Evolutionary conservation across 257 asterid genomes (phyloP), one percentile per base, ranked within the genome.

Genomic region (Schizonepeta tenuifolia): DNA sequence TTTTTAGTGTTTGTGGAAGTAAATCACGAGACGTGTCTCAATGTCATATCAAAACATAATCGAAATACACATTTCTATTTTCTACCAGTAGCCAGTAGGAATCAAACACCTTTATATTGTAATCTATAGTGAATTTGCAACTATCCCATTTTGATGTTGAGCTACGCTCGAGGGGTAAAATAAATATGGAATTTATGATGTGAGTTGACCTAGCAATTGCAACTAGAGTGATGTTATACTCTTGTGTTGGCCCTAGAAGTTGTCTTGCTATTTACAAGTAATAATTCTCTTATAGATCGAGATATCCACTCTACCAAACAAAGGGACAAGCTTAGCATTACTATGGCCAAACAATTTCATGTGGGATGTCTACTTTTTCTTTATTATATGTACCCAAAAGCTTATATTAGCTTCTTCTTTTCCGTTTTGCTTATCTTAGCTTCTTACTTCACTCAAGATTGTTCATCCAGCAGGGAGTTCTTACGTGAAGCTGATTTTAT

Each of bases 221-320:
- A 61, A 21, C 28, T 44, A 21, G 65, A 53, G 47, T 60, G 78
- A 55, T 63, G 78, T 41, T 62, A 73, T 22, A 14, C 73, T 53
- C 24, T 28, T 79, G 22, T 65, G 10, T 53, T 67, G 44, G 62
- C 11, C 2, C 1, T 55, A 33, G 76, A 80, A 60, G 36, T 67
- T 80, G 81, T 72, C 68, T 77, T 62, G 67, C 79, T 69, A 73
- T 73, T 36, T 80, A 63, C 20, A 63, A 51, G 60, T 61, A 72
- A 55, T 61, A 72, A 55, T 12, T 63, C 51, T 69, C 50, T 36
- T 64, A 57, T 69, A 41, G 36, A 31, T n/a, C n/a, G 75, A 79
- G 28, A 67, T 43, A 65, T 75, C 80, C 24, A 59, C 70, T 70
- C 10, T 65, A 75, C 77, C 80, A 56, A 79, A 75, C 80, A 71